Evolutionary conservation across 495 filamentous ascomycete species (phyloP).

Genomic region (Neurospora hispaniola): DNA sequence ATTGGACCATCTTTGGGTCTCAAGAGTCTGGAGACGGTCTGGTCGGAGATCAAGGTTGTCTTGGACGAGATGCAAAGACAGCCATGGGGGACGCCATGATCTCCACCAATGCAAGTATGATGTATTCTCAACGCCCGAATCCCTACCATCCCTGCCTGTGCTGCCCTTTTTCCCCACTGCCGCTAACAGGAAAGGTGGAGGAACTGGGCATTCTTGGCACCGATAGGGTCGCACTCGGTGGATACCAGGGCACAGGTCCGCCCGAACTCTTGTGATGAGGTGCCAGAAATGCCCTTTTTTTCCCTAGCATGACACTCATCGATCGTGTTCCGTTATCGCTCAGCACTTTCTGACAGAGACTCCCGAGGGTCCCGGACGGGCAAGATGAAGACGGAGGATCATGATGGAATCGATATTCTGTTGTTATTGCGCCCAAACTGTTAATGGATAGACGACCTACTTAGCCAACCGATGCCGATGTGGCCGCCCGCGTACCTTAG

Average conservation of each 20-base stretch:
- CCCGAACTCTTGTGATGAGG: background rate
- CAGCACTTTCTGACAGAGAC: background rate
- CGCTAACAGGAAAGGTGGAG: background rate
- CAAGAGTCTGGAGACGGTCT: background rate
- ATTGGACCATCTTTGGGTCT: background rate
- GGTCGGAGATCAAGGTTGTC: background rate
- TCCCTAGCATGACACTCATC: background rate
- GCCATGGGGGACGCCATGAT: slow-evolving; percentile 6
- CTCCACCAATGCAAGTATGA: slow-evolving; percentile 10
- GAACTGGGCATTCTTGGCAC: background rate
- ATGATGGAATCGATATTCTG: background rate
- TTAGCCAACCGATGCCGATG: background rate
- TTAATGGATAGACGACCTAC: no score
- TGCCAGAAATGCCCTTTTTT: background rate
- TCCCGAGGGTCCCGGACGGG: background rate
- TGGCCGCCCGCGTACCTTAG: background rate
- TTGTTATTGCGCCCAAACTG: background rate
- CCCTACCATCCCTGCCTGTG: slow-evolving; percentile 4
- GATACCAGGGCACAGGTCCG: background rate
- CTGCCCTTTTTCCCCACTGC: background rate
- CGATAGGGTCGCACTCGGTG: background rate
- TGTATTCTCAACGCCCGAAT: slow-evolving; percentile 14
- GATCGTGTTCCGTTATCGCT: background rate
- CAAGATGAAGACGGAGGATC: background rate
- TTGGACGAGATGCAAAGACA: background rate